phyloP scores from a whole-genome alignment of 75 land plant species.

The Ceratopteris richardii region DNA sequence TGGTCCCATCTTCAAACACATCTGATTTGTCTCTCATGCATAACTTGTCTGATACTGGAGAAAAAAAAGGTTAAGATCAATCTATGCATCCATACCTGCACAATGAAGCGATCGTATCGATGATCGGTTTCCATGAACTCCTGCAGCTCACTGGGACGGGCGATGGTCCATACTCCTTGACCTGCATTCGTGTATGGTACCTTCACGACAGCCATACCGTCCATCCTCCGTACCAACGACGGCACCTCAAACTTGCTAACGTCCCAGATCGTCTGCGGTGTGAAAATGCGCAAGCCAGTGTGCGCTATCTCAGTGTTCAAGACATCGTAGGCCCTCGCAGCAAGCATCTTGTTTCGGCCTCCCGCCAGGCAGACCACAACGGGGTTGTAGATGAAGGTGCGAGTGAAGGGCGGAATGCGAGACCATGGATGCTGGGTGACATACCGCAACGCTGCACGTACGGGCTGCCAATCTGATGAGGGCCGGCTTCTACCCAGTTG shows the following conservation, averaged over 20 bases:
- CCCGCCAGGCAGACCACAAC: constrained; percentile 26
- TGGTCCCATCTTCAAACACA: too few relatives aligned
- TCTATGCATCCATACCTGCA: too few relatives aligned
- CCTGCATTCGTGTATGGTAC: constrained; percentile 31
- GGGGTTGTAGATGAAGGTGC: constrained; percentile 25
- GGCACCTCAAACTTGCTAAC: constrained; percentile 28
- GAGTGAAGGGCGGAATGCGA: constrained; percentile 20
- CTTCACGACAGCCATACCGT: constrained; percentile 26
- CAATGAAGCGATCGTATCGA: constrained; percentile 29
- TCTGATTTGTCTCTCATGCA: too few relatives aligned
- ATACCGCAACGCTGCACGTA: constrained; percentile 23
- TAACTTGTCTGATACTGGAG: too few relatives aligned
- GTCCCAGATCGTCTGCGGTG: constrained; percentile 29
- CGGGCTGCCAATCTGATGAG: constrained; percentile 13
- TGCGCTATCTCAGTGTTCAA: constrained; percentile 25
- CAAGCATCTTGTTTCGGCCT: constrained; percentile 30
- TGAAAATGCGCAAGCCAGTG: constrained; percentile 18
- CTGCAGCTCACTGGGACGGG: constrained; percentile 13
- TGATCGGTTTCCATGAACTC: constrained; percentile 26
- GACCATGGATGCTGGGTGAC: constrained; percentile 30
- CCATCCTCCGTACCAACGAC: constrained; percentile 26
- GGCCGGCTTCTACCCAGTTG: constrained; percentile 5
- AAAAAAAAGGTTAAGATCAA: too few relatives aligned
- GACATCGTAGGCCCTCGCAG: constrained; percentile 29
- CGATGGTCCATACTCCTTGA: constrained; percentile 31